Base-by-base conservation (phyloP, 1,284 basidiomycete genomes). In the Trametes hirsuta region DNA sequence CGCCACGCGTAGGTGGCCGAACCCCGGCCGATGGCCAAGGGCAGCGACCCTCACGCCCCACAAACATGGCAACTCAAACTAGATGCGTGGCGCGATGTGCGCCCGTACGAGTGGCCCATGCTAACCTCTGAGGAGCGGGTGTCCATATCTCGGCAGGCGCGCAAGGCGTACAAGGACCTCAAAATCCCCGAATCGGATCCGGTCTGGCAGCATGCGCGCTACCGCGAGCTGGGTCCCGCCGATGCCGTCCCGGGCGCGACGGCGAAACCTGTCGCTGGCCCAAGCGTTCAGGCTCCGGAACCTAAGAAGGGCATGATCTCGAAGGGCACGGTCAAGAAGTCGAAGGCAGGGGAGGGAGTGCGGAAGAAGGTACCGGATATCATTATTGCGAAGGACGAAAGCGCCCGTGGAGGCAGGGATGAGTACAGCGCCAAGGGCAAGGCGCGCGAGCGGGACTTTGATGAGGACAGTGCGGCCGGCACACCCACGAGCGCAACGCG, bases 61-160 rank as follows among this genome's bases (percentile, higher is more conserved):
- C 76, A 76, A 55, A 65, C 67, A 0, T 91, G 86, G 80, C 66
- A 73, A 25, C 81, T 91, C 59, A 86, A 84, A 61, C 73, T 77
- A 18, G 67, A 72, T 36, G 73, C 80, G 0, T 91, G 88, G 87
- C 76, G 76, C 30, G 85, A 90, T 65, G 84, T 90, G 21, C 84
- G 87, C 6, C 90, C 90, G 0, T 86, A 79, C 59, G 84, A 85
- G 62, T 87, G 81, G 79, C 74, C 76, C 0, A 75, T 74, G 30
- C 76, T 87, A 22, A 74, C 75, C 0, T 77, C 82, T 18, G 50
- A 73, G 2, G 82, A 85, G 47, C 78, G 81, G 1, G 73, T 70
- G 3, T 65, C 61, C 14, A 75, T 89, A 68, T 78, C 82, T 1
- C 79, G 83, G 39, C 74, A 77, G 34, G 86, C 82, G 2, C 77